phyloP scores from a whole-genome alignment of 306 rosid genomes.

The Gastrolobium bilobum region DNA sequence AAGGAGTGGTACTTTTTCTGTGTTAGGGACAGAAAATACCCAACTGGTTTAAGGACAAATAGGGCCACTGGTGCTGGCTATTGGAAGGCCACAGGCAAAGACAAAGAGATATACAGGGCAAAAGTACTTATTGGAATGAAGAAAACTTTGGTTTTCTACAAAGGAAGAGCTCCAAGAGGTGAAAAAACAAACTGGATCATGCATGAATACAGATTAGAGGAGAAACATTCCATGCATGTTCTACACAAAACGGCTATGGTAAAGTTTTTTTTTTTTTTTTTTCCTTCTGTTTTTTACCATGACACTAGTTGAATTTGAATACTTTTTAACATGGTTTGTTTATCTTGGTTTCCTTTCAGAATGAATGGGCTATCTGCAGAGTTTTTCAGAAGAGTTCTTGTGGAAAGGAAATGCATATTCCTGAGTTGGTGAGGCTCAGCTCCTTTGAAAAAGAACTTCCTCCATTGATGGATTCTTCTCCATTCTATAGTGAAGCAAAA shows the following conservation, averaged over 20 bases:
- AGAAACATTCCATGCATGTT: conserved; percentile 48
- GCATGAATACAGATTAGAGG: conserved; percentile 87
- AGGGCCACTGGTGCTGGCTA: conserved; percentile 88
- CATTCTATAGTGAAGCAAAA: conserved; percentile 58
- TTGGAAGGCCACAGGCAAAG: conserved; percentile 98
- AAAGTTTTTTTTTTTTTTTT: background rate
- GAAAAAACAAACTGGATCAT: conserved; percentile 89
- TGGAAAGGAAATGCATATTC: conserved; percentile 60
- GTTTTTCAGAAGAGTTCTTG: conserved; percentile 60
- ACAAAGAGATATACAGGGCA: conserved; percentile 71
- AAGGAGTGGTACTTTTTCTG: conserved; percentile 93
- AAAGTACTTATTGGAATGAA: conserved; percentile 79
- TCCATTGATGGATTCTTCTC: conserved; percentile 75
- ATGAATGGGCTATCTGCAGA: conserved; percentile 89
- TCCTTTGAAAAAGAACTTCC: conserved; percentile 59
- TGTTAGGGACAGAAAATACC: conserved; percentile 79
- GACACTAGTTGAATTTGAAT: background rate
- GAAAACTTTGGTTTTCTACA: conserved; percentile 92
- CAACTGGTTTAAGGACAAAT: conserved; percentile 88
- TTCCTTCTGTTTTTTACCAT: background rate
- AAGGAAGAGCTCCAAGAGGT: conserved; percentile 87
- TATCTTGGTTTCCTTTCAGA: conserved; percentile 59
- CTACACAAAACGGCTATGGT: conserved; percentile 66
- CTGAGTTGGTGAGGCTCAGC: conserved; percentile 55
- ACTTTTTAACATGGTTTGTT: background rate